Percentiles rank a stretch among this genome's conserved stretches.
These are phyloP conservation scores for Babjeviella inositovora DNA, from an alignment of 805 yeast genomes.

Conservation along the genomic window DNA sequence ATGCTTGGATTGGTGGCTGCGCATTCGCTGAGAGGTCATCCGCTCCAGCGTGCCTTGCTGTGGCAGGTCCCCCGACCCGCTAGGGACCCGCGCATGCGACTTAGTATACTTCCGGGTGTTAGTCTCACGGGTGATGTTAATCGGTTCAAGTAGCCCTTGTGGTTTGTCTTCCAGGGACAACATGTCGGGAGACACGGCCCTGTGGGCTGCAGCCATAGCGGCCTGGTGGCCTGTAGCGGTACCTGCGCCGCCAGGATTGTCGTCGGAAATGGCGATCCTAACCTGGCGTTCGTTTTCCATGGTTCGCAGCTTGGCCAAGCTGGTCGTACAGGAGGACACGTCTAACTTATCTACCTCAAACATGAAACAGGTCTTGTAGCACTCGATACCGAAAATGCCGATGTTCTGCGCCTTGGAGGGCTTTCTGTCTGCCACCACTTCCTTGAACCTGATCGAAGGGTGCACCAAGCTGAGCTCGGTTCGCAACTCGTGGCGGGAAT, in stretches of 20 bases:
- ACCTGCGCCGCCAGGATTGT: slow-evolving; percentile 13
- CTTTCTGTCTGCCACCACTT: slow-evolving; percentile 25
- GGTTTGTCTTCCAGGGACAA: neutral
- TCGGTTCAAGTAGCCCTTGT: neutral
- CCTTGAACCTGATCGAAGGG: slow-evolving; percentile 39
- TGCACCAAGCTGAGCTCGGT: slow-evolving; percentile 38
- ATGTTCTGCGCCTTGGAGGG: slow-evolving; percentile 15
- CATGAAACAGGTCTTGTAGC: slow-evolving; percentile 34
- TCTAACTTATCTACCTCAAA: slow-evolving; percentile 39
- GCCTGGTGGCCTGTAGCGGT: slow-evolving; percentile 13
- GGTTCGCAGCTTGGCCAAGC: slow-evolving; percentile 29
- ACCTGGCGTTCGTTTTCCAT: slow-evolving; percentile 28
- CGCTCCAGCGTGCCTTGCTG: too few species aligned
- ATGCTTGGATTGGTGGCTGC: neutral
- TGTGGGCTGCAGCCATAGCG: slow-evolving; percentile 18
- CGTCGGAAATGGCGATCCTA: slow-evolving; percentile 7
- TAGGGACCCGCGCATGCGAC: too few species aligned
- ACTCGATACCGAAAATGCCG: slow-evolving; percentile 42
- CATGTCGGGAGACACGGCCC: neutral
- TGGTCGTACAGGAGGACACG: slow-evolving; percentile 38
- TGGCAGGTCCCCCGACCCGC: too few species aligned
- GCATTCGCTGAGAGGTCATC: neutral
- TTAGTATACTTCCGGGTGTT: too few species aligned
- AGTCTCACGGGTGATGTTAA: neutral
- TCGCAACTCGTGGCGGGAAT: slow-evolving; percentile 25